phyloP scores from a whole-genome alignment of 2,329 filamentous ascomycete genomes.

The Hortaea sp. region DNA sequence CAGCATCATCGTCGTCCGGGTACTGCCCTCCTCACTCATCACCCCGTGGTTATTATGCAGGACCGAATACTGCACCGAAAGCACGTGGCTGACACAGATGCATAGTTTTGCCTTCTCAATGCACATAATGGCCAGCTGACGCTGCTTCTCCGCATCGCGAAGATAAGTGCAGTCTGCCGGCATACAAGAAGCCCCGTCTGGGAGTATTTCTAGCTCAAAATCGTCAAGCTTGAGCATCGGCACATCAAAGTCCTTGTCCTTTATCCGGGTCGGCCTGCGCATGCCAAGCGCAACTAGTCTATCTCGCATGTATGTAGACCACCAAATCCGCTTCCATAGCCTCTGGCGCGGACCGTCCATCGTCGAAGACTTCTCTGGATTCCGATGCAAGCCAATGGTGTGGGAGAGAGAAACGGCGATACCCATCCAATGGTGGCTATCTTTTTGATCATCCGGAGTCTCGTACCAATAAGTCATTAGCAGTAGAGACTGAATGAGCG shows the following conservation, averaged over 20 bases:
- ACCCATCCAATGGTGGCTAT: conserved; percentile 99
- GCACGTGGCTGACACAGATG: conserved; percentile 77
- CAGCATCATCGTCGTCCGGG: conserved; percentile 69
- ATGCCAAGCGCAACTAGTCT: conserved; percentile 86
- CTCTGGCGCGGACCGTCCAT: conserved; percentile 66
- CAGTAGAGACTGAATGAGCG: conserved; percentile 77
- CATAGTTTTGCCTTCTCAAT: conserved; percentile 86
- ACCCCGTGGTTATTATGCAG: conserved; percentile 70
- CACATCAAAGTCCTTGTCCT: conserved; percentile 87
- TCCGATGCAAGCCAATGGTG: conserved; percentile 84
- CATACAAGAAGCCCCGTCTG: conserved; percentile 59
- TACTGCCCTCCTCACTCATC: conserved; percentile 59
- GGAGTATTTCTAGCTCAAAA: conserved; percentile 60
- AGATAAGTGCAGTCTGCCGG: conserved; percentile 60
- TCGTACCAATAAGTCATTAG: conserved; percentile 98
- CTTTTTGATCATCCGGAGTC: conserved; percentile 91
- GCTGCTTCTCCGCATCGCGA: conserved; percentile 62
- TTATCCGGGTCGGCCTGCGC: conserved; percentile 84
- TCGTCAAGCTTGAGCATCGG: conserved; percentile 78
- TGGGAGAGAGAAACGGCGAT: conserved; percentile 87
- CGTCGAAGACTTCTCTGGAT: conserved; percentile 60
- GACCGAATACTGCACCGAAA: conserved; percentile 86
- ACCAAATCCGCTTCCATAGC: conserved; percentile 94
- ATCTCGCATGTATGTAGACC: conserved; percentile 94
- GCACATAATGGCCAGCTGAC: conserved; percentile 74